Evolutionary conservation across 805 yeast species (phyloP).

Genomic region (Candida sakaeoensis): DNA sequence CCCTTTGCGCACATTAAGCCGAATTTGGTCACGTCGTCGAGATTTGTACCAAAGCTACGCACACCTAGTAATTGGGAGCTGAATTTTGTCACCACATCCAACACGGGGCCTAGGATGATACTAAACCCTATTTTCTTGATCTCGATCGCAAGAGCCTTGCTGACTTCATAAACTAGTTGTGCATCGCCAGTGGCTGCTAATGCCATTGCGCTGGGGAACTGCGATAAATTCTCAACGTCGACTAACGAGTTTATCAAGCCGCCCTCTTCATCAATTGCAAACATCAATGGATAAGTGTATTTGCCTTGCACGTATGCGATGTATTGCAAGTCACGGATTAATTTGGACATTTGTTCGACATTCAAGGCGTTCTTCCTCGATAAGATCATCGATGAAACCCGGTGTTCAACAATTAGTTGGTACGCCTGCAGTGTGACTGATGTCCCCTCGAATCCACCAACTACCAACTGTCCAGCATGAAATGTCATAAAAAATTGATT

Average conservation of each 20-base stretch:
- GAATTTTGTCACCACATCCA: conserved; percentile 56
- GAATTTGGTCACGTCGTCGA: conserved; percentile 53
- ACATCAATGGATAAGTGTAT: conserved; percentile 50
- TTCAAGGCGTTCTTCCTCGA: conserved; percentile 48
- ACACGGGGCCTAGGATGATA: conserved; percentile 57
- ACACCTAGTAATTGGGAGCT: conserved; percentile 58
- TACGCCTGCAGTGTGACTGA: conserved; percentile 50
- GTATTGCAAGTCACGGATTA: conserved; percentile 51
- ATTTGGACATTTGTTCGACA: conserved; percentile 45
- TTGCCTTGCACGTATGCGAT: conserved; percentile 48
- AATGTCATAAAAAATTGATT: conserved; percentile 4
- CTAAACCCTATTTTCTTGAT: conserved; percentile 52
- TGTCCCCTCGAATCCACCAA: conserved; percentile 59
- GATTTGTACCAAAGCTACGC: conserved; percentile 57
- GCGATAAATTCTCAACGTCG: conserved; percentile 49
- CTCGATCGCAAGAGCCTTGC: conserved; percentile 52
- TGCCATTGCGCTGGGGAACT: conserved; percentile 66
- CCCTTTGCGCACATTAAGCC: conserved; percentile 54
- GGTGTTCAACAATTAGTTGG: conserved; percentile 47
- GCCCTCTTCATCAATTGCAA: conserved; percentile 61
- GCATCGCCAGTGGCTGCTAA: conserved; percentile 51
- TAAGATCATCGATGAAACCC: conserved; percentile 50
- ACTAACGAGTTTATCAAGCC: conserved; percentile 59
- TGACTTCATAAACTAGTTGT: conserved; percentile 47
- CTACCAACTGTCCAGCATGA: conserved; percentile 48